A percentile compares a stretch with the other conserved stretches of the same genome.
Conservation (phyloP, 306 rosid genomes). For the Vigna mungo region DNA sequence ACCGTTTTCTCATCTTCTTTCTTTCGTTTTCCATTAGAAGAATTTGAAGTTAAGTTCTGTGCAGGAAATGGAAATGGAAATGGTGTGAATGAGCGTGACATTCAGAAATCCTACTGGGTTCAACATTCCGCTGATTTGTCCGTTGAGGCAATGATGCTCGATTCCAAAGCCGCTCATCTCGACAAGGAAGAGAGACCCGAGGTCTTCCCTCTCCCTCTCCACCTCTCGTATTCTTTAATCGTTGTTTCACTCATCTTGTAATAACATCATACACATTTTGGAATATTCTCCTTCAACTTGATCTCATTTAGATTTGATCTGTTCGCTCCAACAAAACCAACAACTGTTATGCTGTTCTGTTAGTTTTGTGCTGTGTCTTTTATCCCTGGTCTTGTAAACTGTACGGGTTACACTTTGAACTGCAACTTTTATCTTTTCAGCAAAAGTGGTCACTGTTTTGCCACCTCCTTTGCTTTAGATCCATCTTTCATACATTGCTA, state of each 20-base stretch:
- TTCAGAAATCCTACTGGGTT: conserved; percentile 84
- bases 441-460: too few relatives aligned
- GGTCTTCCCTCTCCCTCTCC: conserved; percentile 41
- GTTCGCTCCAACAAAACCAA: neutral
- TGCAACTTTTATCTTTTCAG: neutral
- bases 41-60: neutral
- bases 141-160: conserved; percentile 94
- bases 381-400: too few relatives aligned
- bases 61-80: neutral
- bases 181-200: conserved; percentile 97
- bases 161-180: conserved; percentile 91
- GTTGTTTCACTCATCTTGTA: neutral
- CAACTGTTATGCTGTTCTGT: too few relatives aligned
- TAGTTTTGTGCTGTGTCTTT: too few relatives aligned
- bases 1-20: too few relatives aligned
- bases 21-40: neutral
- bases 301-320: too few relatives aligned
- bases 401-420: too few relatives aligned
- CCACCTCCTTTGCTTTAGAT: neutral
- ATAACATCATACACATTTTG: neutral
- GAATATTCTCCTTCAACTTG: neutral
- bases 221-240: neutral
- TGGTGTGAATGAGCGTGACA: conserved; percentile 58
- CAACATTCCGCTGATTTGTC: conserved; percentile 76
- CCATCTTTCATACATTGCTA: neutral